Evolutionary conservation across 306 rosid genomes (phyloP), one percentile per base, ranked within the genome.

Genomic region (Quercus glauca): DNA sequence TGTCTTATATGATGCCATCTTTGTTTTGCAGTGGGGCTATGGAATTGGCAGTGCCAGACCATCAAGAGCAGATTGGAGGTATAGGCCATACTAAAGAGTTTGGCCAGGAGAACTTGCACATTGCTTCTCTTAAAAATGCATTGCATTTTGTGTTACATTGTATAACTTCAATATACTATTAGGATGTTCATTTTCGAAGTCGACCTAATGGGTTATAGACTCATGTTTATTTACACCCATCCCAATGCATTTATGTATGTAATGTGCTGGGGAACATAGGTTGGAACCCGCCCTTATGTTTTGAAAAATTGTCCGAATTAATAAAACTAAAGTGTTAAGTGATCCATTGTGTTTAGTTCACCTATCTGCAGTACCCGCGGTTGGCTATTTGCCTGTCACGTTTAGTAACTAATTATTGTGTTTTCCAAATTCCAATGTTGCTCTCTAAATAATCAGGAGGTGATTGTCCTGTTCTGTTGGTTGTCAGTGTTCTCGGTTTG

Each of bases 41-140:
- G 98, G 99, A 86, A 73, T 93, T 14, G 74, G 92, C 60, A 67
- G 90, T 64, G 91, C 84, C 79, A 89, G 98, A 80, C 97, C 97
- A 21, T 86, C 99, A 52, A 96, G 97, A 87, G 80, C 91, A 71
- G 98, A 96, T 83, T 91, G 97, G 97, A 90, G 99, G 91, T 93
- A 96, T 80, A 86, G 98, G 85, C 99, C 99, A 67, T 96, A 96
- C 88, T 93, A 83, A 74, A 43, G 68, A 76, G 63, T 65, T 63
- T 6, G 19, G 51, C 20, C 72, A 51, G 73, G 73, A 70, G 12
- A 13, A 37, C 19, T 5, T 35, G 68, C 82, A 10, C 73, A 29
- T 74, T 63, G 83, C 74, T 31, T 79, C 11, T 41, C 37, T 52
- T 21, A 59, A 18, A 58, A 61, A 61, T 64, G 49, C 11, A 21